Base-by-base conservation (phyloP, 1,284 basidiomycete species). In the Moesziomyces aphidis region DNA sequence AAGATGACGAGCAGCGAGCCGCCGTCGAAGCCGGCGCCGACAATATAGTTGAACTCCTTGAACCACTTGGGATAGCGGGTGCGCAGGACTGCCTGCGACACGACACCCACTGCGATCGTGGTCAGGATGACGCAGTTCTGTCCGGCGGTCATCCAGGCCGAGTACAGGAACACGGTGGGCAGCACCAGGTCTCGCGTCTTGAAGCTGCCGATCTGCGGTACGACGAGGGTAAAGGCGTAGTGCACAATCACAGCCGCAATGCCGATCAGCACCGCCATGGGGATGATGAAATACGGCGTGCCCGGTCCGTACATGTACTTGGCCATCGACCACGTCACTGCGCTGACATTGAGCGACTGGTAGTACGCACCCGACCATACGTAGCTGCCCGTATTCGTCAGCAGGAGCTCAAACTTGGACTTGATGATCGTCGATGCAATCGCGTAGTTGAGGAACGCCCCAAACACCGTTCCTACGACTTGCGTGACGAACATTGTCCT, bases 1-100 rank as follows among this genome's bases (percentile, higher is more conserved):
- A 91, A 90, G 31, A 90, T 87, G 87, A 91, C 89, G 50, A 90
- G 86, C 77, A 91, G 89, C 8, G 89, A 88, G 17, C 90, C 90
- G 42, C 90, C 90, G 76, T 91, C 90, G 42, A 90, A 83, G 4
- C 89, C 90, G 28, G 89, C 90, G 10, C 89, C 89, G 1, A 91
- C 85, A 58, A 92, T 87, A 77, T 90, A 91, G 83, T 91, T 91
- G 85, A 90, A 90, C 80, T 90, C 89, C 78, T 87, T 86, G 86
- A 89, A 89, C 87, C 86, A 78, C 17, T 85, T 78, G 4, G 90
- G 90, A 67, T 89, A 88, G 61, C 88, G 88, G 49, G 85, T 86
- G 55, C 90, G 85, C n/a, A 90, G 77, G 87, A 88, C 90, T 3
- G 88, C 79, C 76, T 91, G 90, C 4, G 89, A 90, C 19, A 88